Base-by-base conservation (phyloP, 1,284 basidiomycete species). In the Ganoderma sp. region DNA sequence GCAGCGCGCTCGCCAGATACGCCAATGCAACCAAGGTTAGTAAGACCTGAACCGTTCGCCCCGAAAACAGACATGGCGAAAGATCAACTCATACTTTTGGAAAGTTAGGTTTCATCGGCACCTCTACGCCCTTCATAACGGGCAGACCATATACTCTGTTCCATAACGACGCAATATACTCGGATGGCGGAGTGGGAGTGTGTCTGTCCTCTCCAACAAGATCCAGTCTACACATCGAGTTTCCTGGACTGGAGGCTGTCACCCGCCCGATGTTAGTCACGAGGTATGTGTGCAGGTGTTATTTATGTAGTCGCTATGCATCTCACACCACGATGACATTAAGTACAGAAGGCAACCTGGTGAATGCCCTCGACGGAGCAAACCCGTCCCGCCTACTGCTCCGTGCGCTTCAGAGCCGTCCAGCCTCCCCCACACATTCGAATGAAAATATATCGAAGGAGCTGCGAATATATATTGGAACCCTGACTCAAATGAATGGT, bases 61-160 rank as follows among this genome's bases (percentile, higher is more conserved):
- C 4, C 7, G n/a, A 37, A 17, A 60, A 12, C 17, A 25, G 17
- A 22, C n/a, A n/a, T 25, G 48, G 67, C 43, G 67, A 45, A 32
- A 32, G 34, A 42, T 43, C 22, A 60, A 7, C 39, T 6, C 39
- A 8, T 41, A 9, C n/a, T 9, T 17, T 25, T 56, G 15, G 17
- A 25, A 73, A 94, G 89, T 79, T 93, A 45, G 93, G 93, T 17
- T 82, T 95, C 25, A 78, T 92, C 15, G 90, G 90, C 0, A 85
- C 93, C 0, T 90, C 92, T 0, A 97, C 95, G 0, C 94, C 95
- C 0, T 97, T 97, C 78, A 82, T 95, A 25, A 96, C 94, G 0
- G 93, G 93, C 12, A 83, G 91, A 25, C 91, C 92, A 1, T 88
- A 91, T 61, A 96, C 95, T 0, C 81, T 97, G 2, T 89, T 95